These are phyloP conservation scores for Emericellopsis terricola DNA, from an alignment of 495 filamentous ascomycete species.

Conservation along the genomic window DNA sequence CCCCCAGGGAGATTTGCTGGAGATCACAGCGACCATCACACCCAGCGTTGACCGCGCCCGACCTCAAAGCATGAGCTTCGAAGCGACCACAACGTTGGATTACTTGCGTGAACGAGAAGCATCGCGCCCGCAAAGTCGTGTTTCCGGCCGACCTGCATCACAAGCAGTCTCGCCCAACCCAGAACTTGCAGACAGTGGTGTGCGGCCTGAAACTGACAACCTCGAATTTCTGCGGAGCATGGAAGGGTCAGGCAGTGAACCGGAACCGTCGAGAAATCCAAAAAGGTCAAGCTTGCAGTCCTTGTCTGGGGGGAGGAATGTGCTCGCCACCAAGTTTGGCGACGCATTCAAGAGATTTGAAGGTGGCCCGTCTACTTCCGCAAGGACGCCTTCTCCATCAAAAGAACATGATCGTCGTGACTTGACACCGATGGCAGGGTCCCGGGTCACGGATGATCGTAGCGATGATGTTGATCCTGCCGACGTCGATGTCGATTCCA, in stretches of 20 bases:
- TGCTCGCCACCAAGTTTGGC: slow-evolving; percentile 79
- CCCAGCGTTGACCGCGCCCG: slow-evolving; percentile 15
- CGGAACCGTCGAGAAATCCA: slow-evolving; percentile 51
- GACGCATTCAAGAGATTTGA: slow-evolving; percentile 94
- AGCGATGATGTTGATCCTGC: slow-evolving; percentile 45
- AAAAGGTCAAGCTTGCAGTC: slow-evolving; percentile 74
- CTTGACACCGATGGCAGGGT: slow-evolving; percentile 56
- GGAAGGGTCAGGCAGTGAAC: slow-evolving; percentile 50
- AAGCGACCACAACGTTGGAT: slow-evolving; percentile 45
- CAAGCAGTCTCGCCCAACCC: not conserved
- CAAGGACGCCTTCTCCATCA: slow-evolving; percentile 35
- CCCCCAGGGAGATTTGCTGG: slow-evolving; percentile 2
- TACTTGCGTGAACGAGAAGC: slow-evolving; percentile 48
- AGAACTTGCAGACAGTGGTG: not conserved
- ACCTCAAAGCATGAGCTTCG: slow-evolving; percentile 51
- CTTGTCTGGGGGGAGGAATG: slow-evolving; percentile 65
- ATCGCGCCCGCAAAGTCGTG: slow-evolving; percentile 9
- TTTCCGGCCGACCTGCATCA: not conserved
- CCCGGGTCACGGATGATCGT: slow-evolving; percentile 53
- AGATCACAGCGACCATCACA: not conserved
- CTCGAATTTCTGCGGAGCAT: slow-evolving; percentile 73
- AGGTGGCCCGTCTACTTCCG: slow-evolving; percentile 30
- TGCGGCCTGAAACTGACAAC: slow-evolving; percentile 18
- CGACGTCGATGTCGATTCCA: slow-evolving; percentile 45
- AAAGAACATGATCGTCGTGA: slow-evolving; percentile 32